These are phyloP conservation scores for Diospyros kaki DNA, from an alignment of 148 eudicot species.

Conservation along the genomic window DNA sequence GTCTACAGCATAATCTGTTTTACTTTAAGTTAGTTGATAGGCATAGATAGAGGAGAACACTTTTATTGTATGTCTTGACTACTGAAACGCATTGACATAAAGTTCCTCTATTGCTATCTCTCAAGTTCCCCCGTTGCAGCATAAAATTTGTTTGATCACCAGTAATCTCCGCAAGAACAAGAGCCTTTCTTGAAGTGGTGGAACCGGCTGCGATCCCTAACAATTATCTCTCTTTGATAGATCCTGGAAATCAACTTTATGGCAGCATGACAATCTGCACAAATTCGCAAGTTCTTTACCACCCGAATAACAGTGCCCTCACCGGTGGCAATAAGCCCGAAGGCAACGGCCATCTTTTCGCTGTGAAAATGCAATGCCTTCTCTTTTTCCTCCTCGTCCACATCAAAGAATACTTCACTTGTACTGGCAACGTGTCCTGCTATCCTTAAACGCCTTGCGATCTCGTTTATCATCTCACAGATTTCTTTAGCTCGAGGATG, in stretches of 20 bases:
- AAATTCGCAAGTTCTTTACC: slow-evolving; percentile 22
- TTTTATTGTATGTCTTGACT: no score
- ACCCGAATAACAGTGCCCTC: slow-evolving; percentile 18
- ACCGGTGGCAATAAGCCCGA: slow-evolving; percentile 19
- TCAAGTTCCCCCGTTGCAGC: neutral
- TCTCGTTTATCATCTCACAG: slow-evolving; percentile 17
- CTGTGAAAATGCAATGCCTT: slow-evolving; percentile 22
- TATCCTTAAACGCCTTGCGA: slow-evolving; percentile 18
- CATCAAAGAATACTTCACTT: slow-evolving; percentile 25
- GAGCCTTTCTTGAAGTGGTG: slow-evolving; percentile 27
- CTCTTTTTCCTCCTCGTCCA: slow-evolving; percentile 29
- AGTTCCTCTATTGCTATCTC: no score
- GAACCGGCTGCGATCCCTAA: slow-evolving; percentile 23
- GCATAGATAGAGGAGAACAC: no score
- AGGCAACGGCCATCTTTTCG: slow-evolving; percentile 29
- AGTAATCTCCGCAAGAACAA: slow-evolving; percentile 28
- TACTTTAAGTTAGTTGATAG: no score
- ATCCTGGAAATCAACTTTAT: slow-evolving; percentile 20
- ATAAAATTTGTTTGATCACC: slow-evolving; percentile 8
- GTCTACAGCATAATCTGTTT: no score
- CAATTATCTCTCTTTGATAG: slow-evolving; percentile 19
- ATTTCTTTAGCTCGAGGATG: slow-evolving; percentile 20
- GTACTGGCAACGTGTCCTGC: slow-evolving; percentile 22
- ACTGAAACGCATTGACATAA: no score
- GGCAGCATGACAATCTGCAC: slow-evolving; percentile 24